Evolutionary conservation across 108 stramenopile species (phyloP).

Genomic region (Nitzschia inconspicua): DNA sequence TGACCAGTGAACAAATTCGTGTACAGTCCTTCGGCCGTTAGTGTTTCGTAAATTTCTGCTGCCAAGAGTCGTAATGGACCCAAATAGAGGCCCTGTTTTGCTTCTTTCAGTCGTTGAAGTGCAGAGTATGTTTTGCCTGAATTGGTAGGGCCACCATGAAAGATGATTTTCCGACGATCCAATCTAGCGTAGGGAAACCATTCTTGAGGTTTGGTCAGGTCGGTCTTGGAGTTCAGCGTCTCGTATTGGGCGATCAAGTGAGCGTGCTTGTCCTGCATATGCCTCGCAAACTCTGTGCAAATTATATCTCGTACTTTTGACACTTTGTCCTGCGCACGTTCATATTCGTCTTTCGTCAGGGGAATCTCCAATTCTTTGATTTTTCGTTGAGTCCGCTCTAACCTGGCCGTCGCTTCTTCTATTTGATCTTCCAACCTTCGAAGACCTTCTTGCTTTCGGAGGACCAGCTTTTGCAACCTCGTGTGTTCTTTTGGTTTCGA

Average conservation of each 20-base stretch:
- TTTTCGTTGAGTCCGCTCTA: not conserved
- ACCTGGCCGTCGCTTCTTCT: not conserved
- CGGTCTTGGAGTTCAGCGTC: slow-evolving; percentile 55
- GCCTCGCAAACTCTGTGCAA: slow-evolving; percentile 44
- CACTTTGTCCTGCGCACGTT: slow-evolving; percentile 15
- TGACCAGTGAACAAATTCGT: slow-evolving; percentile 84
- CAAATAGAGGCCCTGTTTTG: slow-evolving; percentile 80
- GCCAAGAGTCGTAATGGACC: slow-evolving; percentile 95
- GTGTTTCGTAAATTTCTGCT: slow-evolving; percentile 86
- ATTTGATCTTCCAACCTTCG: not conserved
- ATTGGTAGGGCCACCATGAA: slow-evolving; percentile 94
- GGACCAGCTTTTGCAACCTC: not conserved
- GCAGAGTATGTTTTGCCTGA: slow-evolving; percentile 94
- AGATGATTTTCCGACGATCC: slow-evolving; percentile 73
- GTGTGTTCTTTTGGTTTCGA: not conserved
- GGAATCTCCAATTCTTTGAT: slow-evolving; percentile 2
- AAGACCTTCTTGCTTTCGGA: not conserved
- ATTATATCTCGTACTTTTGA: slow-evolving; percentile 13
- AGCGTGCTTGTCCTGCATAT: slow-evolving; percentile 42
- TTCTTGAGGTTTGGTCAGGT: slow-evolving; percentile 76
- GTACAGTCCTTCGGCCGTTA: slow-evolving; percentile 79
- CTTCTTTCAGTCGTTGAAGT: slow-evolving; percentile 74
- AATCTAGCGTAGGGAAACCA: slow-evolving; percentile 65
- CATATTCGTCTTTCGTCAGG: slow-evolving; percentile 35
- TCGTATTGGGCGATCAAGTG: slow-evolving; percentile 52